These are phyloP conservation scores for Cryphonectria parasitica DNA, from an alignment of 2,329 filamentous ascomycete genomes.

Conservation along the genomic window DNA sequence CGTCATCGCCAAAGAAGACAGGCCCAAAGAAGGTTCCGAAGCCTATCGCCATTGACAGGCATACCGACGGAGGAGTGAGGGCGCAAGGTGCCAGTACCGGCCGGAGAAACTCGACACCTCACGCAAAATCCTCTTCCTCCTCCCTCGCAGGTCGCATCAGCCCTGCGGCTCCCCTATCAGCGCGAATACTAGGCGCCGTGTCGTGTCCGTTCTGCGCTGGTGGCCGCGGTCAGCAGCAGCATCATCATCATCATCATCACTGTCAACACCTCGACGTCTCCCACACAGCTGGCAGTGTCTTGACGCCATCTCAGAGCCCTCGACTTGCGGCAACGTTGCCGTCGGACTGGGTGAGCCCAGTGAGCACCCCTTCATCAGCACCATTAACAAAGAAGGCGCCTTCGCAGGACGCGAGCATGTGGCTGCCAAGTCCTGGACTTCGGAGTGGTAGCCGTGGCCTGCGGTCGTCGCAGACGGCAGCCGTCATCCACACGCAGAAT, in stretches of 20 bases:
- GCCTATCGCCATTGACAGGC: conserved; percentile 44
- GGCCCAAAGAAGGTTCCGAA: conserved; percentile 39
- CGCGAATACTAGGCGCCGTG: conserved; percentile 45
- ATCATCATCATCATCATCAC: neutral
- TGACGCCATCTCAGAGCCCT: conserved; percentile 21
- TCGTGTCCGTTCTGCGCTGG: conserved; percentile 44
- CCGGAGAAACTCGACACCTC: conserved; percentile 40
- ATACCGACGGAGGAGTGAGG: conserved; percentile 20
- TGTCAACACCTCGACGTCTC: conserved; percentile 24
- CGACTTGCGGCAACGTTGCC: conserved; percentile 29
- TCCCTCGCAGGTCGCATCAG: conserved; percentile 14
- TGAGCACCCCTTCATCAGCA: conserved; percentile 15
- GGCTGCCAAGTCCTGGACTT: conserved; percentile 7
- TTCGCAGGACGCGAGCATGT: conserved; percentile 13
- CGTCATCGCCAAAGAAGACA: conserved; percentile 33
- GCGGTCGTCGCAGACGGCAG: conserved; percentile 14
- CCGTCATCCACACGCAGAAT: conserved; percentile 2
- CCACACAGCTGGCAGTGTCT: conserved; percentile 21
- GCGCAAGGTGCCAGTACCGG: conserved; percentile 37
- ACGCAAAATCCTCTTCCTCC: conserved; percentile 40
- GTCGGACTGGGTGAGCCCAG: conserved; percentile 19
- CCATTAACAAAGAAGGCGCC: conserved; percentile 26
- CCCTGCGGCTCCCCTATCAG: conserved; percentile 43
- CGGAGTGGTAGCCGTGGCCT: conserved; percentile 4
- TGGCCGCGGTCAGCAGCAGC: conserved; percentile 40